phyloP scores from a whole-genome alignment of 768 basidiomycete genomes.

The Zangia roseola region DNA sequence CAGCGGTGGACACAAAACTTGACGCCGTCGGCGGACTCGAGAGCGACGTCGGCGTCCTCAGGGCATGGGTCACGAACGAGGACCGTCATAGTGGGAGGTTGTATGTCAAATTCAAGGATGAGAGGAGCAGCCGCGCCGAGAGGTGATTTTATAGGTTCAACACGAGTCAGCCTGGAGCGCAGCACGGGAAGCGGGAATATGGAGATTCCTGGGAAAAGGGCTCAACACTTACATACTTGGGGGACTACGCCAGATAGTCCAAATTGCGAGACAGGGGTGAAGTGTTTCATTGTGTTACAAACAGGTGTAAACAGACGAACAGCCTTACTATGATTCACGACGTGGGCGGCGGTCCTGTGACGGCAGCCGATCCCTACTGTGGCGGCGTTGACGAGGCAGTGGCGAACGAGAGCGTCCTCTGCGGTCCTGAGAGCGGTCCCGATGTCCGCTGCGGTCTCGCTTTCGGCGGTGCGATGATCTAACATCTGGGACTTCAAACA shows the following conservation, averaged over 20 bases:
- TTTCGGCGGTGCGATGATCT: constrained; percentile 38
- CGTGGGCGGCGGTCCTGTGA: constrained; percentile 31
- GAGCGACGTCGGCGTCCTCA: constrained; percentile 51
- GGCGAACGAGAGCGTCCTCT: constrained; percentile 28
- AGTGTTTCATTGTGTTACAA: constrained; percentile 14
- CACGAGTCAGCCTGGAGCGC: constrained; percentile 6
- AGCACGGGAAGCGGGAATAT: not conserved
- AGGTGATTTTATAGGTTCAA: constrained; percentile 20
- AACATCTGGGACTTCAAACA: constrained; percentile 71
- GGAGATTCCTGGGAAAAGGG: not conserved
- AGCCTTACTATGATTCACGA: constrained; percentile 9
- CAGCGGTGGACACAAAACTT: constrained; percentile 62
- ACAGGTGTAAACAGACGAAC: constrained; percentile 21
- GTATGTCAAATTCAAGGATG: not conserved
- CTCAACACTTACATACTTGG: constrained; percentile 23
- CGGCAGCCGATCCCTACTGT: constrained; percentile 37
- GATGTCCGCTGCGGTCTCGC: constrained; percentile 53
- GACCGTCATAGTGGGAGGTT: constrained; percentile 26
- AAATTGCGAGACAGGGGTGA: constrained; percentile 14
- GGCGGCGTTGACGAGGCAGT: constrained; percentile 19
- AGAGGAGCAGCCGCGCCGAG: not conserved
- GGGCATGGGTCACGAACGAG: constrained; percentile 39
- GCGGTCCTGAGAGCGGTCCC: constrained; percentile 34
- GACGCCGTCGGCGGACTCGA: constrained; percentile 43
- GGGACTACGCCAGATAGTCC: constrained; percentile 1